A percentile compares a stretch with the other conserved stretches of the same genome.
Evolutionary conservation across 176 grass and related monocot genomes (phyloP).

Genomic region (Oryza australiensis): DNA sequence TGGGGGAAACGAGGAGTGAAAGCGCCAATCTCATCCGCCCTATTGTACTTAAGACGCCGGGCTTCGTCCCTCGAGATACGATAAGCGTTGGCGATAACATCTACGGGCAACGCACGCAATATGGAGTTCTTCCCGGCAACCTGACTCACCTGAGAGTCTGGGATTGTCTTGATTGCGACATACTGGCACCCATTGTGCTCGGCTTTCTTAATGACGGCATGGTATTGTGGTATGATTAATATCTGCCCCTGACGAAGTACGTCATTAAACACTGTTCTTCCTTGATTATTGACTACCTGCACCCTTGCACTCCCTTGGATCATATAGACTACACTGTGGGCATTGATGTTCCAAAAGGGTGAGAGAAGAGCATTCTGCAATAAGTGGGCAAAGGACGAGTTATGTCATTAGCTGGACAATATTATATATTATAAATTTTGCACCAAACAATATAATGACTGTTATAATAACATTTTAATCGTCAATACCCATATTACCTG

Average conservation of each 20-base stretch:
- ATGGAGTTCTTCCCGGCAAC: constrained; percentile 27
- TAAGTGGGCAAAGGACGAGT: not conserved
- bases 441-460: not conserved
- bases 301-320: constrained; percentile 19
- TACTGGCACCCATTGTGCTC: constrained; percentile 18
- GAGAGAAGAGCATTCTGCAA: constrained; percentile 19
- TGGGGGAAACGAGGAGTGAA: constrained; percentile 14
- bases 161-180: constrained; percentile 41
- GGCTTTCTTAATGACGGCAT: constrained; percentile 14
- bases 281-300: not conserved
- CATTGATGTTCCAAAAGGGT: constrained; percentile 40
- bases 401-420: no score
- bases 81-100: constrained; percentile 30
- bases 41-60: constrained; percentile 27
- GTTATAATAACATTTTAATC: not conserved
- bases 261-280: constrained; percentile 25
- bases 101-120: constrained; percentile 7
- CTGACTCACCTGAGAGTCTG: constrained; percentile 1
- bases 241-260: constrained; percentile 23
- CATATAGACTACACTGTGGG: constrained; percentile 42
- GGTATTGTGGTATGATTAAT: constrained; percentile 35
- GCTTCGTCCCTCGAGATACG: constrained; percentile 34
- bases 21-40: constrained; percentile 18
- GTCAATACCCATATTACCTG: not conserved
- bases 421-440: not conserved